Evolutionary conservation across 805 yeast species (phyloP).

Genomic region (Starmerella floricola): DNA sequence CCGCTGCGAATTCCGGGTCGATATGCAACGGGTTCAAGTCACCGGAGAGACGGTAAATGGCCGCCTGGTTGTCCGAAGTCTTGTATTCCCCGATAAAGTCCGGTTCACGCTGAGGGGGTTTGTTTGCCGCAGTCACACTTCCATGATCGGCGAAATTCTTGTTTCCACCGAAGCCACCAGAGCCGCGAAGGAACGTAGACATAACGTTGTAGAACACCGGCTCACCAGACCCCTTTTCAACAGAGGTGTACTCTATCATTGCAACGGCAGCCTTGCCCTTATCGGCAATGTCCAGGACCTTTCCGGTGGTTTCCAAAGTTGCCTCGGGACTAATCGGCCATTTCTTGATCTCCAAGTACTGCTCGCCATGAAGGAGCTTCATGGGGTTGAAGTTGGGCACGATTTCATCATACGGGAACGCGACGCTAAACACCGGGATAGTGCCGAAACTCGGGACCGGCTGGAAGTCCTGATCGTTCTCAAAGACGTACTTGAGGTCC

Average conservation of each 20-base stretch:
- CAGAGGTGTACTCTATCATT: slow-evolving; percentile 59
- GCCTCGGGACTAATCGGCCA: slow-evolving; percentile 72
- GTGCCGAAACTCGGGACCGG: slow-evolving; percentile 85
- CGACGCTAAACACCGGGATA: slow-evolving; percentile 65
- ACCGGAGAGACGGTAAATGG: slow-evolving; percentile 81
- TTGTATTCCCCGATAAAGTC: slow-evolving; percentile 50
- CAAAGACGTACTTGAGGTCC: slow-evolving; percentile 71
- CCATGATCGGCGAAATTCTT: slow-evolving; percentile 44
- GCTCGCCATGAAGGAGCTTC: slow-evolving; percentile 89
- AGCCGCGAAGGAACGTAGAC: slow-evolving; percentile 70
- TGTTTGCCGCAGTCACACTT: slow-evolving; percentile 51
- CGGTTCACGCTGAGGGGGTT: slow-evolving; percentile 51
- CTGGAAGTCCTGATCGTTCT: slow-evolving; percentile 63
- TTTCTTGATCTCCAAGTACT: slow-evolving; percentile 63
- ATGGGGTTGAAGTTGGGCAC: slow-evolving; percentile 81
- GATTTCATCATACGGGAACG: slow-evolving; percentile 44
- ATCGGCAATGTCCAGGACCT: slow-evolving; percentile 63
- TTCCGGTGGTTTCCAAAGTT: slow-evolving; percentile 44
- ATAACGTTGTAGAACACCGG: slow-evolving; percentile 67
- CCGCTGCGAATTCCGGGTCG: slow-evolving; percentile 81
- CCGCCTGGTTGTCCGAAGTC: slow-evolving; percentile 66
- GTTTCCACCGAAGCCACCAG: slow-evolving; percentile 40
- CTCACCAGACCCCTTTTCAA: slow-evolving; percentile 62
- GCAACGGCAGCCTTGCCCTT: slow-evolving; percentile 76
- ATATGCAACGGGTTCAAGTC: slow-evolving; percentile 93